These are phyloP conservation scores for Cryptosporidium meleagridis DNA, from an alignment of 169 alveolate genomes.

Conservation along the genomic window DNA sequence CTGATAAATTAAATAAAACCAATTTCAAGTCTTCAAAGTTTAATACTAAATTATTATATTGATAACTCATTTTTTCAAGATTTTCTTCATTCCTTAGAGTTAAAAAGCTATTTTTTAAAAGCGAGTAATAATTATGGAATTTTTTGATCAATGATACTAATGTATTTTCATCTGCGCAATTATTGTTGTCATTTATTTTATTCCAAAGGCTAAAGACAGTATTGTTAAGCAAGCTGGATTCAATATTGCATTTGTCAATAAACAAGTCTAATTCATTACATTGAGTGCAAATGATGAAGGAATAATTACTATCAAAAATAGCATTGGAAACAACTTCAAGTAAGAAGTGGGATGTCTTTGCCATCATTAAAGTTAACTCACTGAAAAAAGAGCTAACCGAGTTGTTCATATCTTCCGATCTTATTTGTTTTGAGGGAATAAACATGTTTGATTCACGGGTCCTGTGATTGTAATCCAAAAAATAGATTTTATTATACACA, in stretches of 20 bases:
- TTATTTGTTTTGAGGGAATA: not conserved
- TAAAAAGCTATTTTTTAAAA: conserved; percentile 8
- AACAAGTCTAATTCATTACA: not conserved
- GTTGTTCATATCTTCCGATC: not conserved
- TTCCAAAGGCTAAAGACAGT: not conserved
- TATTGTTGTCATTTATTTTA: not conserved
- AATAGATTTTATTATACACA: conserved; percentile 10
- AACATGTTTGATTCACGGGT: not conserved
- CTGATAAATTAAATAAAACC: conserved; percentile 7
- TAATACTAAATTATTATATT: not conserved
- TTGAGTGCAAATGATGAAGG: not conserved
- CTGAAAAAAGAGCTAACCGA: not conserved
- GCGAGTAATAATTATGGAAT: not conserved
- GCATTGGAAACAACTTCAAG: conserved; percentile 1
- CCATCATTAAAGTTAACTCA: not conserved
- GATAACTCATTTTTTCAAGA: not conserved
- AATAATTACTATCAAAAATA: conserved; percentile 1
- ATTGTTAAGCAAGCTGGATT: not conserved
- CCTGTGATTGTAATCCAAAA: not conserved
- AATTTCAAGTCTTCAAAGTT: conserved; percentile 13
- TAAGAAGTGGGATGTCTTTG: not conserved
- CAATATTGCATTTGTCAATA: not conserved
- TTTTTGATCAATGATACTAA: not conserved
- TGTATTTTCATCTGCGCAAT: not conserved
- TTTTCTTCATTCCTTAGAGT: not conserved